Percentiles rank a stretch among this genome's conserved stretches.
Evolutionary conservation across 2,329 filamentous ascomycete species (phyloP).

Genomic region (Graphiopsis chlorocephala): DNA sequence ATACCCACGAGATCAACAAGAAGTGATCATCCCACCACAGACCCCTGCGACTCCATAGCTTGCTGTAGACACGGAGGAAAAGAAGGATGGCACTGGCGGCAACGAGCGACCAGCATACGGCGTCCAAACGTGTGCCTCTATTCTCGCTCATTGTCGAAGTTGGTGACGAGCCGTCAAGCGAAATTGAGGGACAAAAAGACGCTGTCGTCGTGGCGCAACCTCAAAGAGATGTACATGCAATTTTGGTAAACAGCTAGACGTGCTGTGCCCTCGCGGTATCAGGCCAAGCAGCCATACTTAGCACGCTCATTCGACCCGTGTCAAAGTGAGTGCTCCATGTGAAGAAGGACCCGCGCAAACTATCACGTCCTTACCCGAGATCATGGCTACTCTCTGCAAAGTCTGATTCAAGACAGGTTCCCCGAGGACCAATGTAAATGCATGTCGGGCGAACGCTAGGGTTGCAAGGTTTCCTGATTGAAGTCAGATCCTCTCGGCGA

Average conservation of each 20-base stretch:
- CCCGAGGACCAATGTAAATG: neutral
- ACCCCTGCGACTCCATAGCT: slow-evolving; percentile 9
- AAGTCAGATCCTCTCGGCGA: neutral
- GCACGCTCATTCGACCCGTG: neutral
- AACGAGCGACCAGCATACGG: slow-evolving; percentile 1
- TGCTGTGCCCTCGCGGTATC: neutral
- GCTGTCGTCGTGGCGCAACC: neutral
- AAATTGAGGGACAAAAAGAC: neutral
- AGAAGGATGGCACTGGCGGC: neutral
- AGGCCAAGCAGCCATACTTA: neutral
- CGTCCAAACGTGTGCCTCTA: slow-evolving; percentile 2
- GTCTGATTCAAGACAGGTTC: neutral
- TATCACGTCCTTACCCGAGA: neutral
- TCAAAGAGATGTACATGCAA: neutral
- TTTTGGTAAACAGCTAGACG: neutral
- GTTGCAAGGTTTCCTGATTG: neutral
- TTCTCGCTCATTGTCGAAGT: slow-evolving; percentile 2
- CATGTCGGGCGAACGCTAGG: neutral
- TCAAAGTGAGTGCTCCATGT: neutral
- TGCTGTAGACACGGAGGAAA: slow-evolving; percentile 9
- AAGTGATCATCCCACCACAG: slow-evolving; percentile 16
- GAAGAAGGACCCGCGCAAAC: neutral
- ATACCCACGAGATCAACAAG: slow-evolving; percentile 12
- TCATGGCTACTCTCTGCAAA: neutral
- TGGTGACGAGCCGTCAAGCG: neutral